Percentiles rank a stretch among this genome's conserved stretches.
phyloP scores from a whole-genome alignment of 768 basidiomycete species.

The Tubosaeta brunneosetosa region DNA sequence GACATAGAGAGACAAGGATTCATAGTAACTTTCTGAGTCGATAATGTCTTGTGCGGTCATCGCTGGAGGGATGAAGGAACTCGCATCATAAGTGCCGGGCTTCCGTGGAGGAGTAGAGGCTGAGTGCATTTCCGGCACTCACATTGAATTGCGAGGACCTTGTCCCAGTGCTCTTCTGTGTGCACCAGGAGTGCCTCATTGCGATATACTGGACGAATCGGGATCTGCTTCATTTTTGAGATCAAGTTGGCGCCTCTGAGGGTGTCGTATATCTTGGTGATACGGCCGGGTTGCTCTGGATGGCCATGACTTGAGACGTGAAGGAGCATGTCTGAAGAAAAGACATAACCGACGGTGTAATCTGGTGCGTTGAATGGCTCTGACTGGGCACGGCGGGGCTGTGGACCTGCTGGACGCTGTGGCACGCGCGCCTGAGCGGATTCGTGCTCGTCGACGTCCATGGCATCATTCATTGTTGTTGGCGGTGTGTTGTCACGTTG shows the following conservation, averaged over 20 bases:
- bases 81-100: constrained; percentile 14
- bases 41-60: constrained; percentile 72
- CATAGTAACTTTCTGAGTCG: constrained; percentile 79
- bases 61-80: constrained; percentile 38
- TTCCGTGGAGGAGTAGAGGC: background rate
- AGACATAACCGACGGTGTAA: constrained; percentile 74
- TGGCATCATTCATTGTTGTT: constrained; percentile 4
- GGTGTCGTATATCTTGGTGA: constrained; percentile 66
- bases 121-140: constrained; percentile 30
- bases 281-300: constrained; percentile 76
- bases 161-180: constrained; percentile 87
- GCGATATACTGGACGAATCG: constrained; percentile 66
- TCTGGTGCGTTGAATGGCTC: constrained; percentile 27
- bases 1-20: constrained; percentile 89
- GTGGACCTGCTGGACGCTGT: constrained; percentile 20
- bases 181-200: constrained; percentile 89
- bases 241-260: constrained; percentile 58
- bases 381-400: constrained; percentile 24
- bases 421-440: background rate
- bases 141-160: constrained; percentile 81
- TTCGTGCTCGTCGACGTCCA: constrained; percentile 25
- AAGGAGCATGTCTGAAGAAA: constrained; percentile 79
- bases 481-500: background rate
- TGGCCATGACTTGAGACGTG: constrained; percentile 70
- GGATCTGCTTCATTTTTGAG: constrained; percentile 70